These are phyloP conservation scores for Oryza meridionalis DNA, from an alignment of 176 grass and related monocot species.

Conservation along the genomic window DNA sequence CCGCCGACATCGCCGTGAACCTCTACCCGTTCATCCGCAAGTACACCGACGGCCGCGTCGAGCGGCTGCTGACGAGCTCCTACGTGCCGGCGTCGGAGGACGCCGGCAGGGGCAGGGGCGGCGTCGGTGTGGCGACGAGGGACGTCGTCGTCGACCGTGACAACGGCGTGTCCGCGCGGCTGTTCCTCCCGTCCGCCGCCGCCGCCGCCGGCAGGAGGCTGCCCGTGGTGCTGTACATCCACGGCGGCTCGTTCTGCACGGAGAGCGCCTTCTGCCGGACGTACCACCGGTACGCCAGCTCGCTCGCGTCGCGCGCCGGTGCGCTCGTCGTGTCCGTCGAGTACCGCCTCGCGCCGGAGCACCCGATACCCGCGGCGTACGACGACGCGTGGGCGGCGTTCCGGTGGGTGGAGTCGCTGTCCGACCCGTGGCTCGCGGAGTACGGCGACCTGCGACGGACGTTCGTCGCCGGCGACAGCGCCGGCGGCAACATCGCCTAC, in stretches of 20 bases:
- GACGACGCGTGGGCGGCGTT: constrained; percentile 38
- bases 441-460: background rate
- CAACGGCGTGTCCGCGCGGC: background rate
- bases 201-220: background rate
- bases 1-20: background rate
- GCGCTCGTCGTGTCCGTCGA: constrained; percentile 45
- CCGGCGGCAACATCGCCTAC: constrained; percentile 16
- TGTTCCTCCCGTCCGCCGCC: background rate
- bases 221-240: constrained; percentile 52
- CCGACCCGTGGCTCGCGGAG: background rate
- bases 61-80: background rate
- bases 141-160: background rate
- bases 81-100: constrained; percentile 1
- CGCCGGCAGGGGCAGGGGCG: background rate
- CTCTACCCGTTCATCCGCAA: background rate
- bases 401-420: constrained; percentile 22
- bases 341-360: constrained; percentile 62
- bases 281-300: constrained; percentile 45
- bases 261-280: constrained; percentile 31
- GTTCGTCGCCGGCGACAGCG: constrained; percentile 26
- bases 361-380: constrained; percentile 43
- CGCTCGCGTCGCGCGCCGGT: constrained; percentile 25
- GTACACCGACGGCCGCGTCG: background rate
- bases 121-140: background rate
- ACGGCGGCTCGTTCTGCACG: constrained; percentile 47